Evolutionary conservation across 495 filamentous ascomycete genomes (phyloP), one percentile per base, ranked within the genome.

Genomic region (Pseudoneurospora amorphoporcata): DNA sequence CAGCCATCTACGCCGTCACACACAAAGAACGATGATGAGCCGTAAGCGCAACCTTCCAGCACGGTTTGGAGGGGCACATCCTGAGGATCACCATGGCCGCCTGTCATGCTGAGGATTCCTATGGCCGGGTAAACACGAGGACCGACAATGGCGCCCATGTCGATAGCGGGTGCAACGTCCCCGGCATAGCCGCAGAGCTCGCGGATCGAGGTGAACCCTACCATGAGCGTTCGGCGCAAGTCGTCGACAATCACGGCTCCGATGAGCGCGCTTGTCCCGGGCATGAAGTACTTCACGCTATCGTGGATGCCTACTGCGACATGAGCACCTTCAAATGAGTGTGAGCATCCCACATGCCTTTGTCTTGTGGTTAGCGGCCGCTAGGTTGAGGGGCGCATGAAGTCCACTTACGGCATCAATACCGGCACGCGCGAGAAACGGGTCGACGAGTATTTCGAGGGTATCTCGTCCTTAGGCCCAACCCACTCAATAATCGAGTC

Each of bases 391-490:
- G 19, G 40, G 29, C n/a, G 38, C 75, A 79, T 77, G 12, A 86
- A 88, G 78, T 86, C 84, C 75, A 81, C 88, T 14, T 88, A 85
- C 74, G 86, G 85, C 14, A 87, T 86, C 0, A 84, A 82, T 32
- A 86, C 87, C 72, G 76, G 83, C 17, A 79, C 78, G 37, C 53
- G 53, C 14, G 14, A 17, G 53, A 65, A 8, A 37, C 79, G 69
- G 12, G 68, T 40, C 5, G 75, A 47, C 0, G 77, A 73, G 75
- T 83, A 86, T 39, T 81, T 73, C 7, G 70, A 19, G 0, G 85
- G 84, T 2, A 86, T 37, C 32, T 73, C 71, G 17, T 72, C 68
- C 61, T 78, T 72, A 6, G 77, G 4, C 35, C 84, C 84, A n/a
- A 83, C 81, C 79, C 82, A 86, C 35, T 72, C 81, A 37, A 87